Base-by-base conservation (phyloP, 2,329 filamentous ascomycete genomes). In the Cytospora piceicola region DNA sequence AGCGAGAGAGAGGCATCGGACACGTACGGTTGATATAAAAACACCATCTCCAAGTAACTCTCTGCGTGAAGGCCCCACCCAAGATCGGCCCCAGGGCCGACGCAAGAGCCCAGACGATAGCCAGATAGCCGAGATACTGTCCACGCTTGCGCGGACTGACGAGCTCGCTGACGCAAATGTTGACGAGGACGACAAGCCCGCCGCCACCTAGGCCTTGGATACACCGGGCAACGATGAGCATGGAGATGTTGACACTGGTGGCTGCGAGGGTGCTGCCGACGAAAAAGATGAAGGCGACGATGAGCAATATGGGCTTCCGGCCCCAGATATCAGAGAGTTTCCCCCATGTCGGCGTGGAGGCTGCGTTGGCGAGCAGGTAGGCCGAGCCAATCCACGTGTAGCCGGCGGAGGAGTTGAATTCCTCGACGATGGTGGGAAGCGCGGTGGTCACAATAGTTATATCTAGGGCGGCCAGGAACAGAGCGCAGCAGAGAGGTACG, bases 351-450 rank as follows among this genome's bases (percentile, higher is more conserved):
- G 87, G 86, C 0, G 80, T 81, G 0, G 79, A 78, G 0, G 86
- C 85, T 0, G 86, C 84, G 70, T 84, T 85, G 14, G 85, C 86
- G 7, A 90, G 82, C 0, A 90, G 75, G 71, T 88, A 90, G 1
- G 88, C 85, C 22, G 83, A 84, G 1, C 87, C 88, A 60, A 90
- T 86, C 88, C 88, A 90, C 20, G 84, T 83, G 73, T 90, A 90
- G 12, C 85, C 85, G 8, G 82, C 77, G 3, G 71, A 68, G 7
- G 84, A 87, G 52, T 82, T 74, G 6, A 89, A 76, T 27, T 85
- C 76, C 3, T 73, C 71, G 14, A 78, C 76, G 58, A 85, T 85
- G 0, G 79, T 80, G 0, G 83, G 82, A 29, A 84, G 79, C 3
- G 82, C 78, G 1, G 81, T 83, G 12, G 83, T 75, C 54, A 85